Evolutionary conservation across 2,329 filamentous ascomycete genomes (phyloP), one percentile per base, ranked within the genome.

Genomic region (Calonectria pauciramosa): DNA sequence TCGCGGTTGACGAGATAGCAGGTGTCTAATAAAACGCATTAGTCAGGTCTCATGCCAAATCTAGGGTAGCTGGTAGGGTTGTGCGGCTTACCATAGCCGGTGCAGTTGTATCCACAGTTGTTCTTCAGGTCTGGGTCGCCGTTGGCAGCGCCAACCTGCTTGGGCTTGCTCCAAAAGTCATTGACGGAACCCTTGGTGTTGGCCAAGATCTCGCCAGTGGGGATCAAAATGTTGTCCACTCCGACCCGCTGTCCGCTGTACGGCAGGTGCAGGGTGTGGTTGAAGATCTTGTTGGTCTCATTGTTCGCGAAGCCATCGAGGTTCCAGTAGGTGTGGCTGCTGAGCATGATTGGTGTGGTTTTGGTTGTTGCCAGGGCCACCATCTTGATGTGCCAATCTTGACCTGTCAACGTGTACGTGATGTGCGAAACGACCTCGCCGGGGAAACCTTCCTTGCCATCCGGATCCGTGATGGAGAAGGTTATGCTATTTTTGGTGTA

Each of bases 291-390:
- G 72, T 88, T 87, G 2, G 93, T 94, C 82, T 94, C 89, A 72
- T 93, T 91, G 86, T 96, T 95, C 80, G 93, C 89, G 80, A 94
- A 96, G 41, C 93, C 94, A 81, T 96, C 94, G 56, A 96, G 88
- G 83, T 96, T 96, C 94, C 94, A 96, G 88, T 96, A 96, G 10
- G 91, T 91, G 87, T 94, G 88, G 78, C 87, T 90, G 82, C 90
- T 94, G 72, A 96, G 89, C 94, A 96, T 96, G 83, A 96, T 95
- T 64, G 94, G 94, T 8, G 94, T 96, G 86, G 92, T 93, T 86
- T 94, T 91, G 36, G 93, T 94, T 11, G 93, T 92, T 4, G 94
- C 88, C 70, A 94, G 84, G 51, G 94, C 94, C 18, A 92, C 86
- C 88, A 96, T 95, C 85, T 91, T 93, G 80, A 95, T 88, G 81